Conservation (phyloP, 208 protist species). For the Angomonas ambiguus region DNA sequence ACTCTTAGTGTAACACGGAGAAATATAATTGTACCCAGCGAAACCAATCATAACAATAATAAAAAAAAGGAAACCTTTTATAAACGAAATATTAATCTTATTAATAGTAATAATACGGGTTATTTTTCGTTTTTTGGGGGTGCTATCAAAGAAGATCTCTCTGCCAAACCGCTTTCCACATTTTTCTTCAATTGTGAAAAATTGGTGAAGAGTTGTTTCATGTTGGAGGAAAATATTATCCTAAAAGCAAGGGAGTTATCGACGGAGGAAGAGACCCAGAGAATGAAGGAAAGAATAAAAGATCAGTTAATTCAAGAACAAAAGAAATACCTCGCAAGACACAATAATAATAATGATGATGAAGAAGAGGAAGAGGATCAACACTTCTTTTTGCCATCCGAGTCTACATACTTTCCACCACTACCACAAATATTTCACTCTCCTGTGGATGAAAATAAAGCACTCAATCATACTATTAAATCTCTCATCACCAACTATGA, state of each 20-base stretch:
- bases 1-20: too few species aligned
- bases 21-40: too few species aligned
- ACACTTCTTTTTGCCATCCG: neutral
- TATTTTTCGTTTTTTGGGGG: constrained; percentile 70
- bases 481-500: neutral
- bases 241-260: constrained; percentile 46
- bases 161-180: constrained; percentile 54
- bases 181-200: constrained; percentile 33
- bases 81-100: neutral
- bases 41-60: neutral
- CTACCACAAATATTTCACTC: neutral
- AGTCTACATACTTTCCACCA: neutral
- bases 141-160: constrained; percentile 51
- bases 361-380: neutral
- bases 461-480: neutral
- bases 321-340: neutral
- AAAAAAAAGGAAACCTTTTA: neutral
- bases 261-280: constrained; percentile 34
- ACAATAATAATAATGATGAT: constrained; percentile 6
- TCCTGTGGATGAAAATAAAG: neutral
- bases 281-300: constrained; percentile 18
- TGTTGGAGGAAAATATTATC: constrained; percentile 40
- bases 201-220: constrained; percentile 25
- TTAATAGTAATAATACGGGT: constrained; percentile 34
- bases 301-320: neutral